Percentiles rank a stretch among this genome's conserved stretches.
phyloP scores from a whole-genome alignment of 2,329 filamentous ascomycete species.

The Seiridium unicorne region DNA sequence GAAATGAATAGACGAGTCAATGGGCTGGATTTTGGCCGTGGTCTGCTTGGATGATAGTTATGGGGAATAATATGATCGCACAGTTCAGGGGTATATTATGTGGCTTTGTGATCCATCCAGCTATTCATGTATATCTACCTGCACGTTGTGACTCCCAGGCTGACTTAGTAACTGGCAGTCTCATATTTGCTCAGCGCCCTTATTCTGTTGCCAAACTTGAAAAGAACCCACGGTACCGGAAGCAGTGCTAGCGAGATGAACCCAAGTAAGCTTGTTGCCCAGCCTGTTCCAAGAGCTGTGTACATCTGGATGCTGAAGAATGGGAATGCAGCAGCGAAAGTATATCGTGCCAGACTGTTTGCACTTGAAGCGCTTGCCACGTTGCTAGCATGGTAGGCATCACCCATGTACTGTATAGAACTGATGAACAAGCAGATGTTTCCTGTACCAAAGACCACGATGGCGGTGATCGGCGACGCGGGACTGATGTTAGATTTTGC shows the following conservation, averaged over 20 bases:
- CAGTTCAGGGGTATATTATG: no score
- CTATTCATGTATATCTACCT: no score
- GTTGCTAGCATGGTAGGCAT: slow-evolving; percentile 46
- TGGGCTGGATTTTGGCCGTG: no score
- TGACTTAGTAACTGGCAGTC: slow-evolving; percentile 26
- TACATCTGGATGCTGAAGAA: slow-evolving; percentile 60
- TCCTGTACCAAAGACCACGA: slow-evolving; percentile 58
- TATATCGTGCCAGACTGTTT: slow-evolving; percentile 57
- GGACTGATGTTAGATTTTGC: slow-evolving; percentile 44
- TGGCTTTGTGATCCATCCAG: no score
- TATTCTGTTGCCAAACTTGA: slow-evolving; percentile 43
- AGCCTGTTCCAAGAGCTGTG: slow-evolving; percentile 38
- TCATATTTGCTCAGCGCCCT: slow-evolving; percentile 38
- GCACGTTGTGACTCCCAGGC: not conserved
- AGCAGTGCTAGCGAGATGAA: slow-evolving; percentile 47
- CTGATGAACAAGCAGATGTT: slow-evolving; percentile 59
- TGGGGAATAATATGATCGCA: no score
- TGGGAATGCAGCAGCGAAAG: slow-evolving; percentile 55
- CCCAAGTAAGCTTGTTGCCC: slow-evolving; percentile 45
- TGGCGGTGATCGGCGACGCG: slow-evolving; percentile 48
- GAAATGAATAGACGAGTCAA: no score
- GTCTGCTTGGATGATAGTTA: no score
- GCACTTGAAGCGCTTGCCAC: slow-evolving; percentile 60
- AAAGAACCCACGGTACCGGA: slow-evolving; percentile 53
- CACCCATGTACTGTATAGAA: slow-evolving; percentile 14